phyloP scores from a whole-genome alignment of 2,329 filamentous ascomycete genomes.

The Trichoderma citrinoviride region DNA sequence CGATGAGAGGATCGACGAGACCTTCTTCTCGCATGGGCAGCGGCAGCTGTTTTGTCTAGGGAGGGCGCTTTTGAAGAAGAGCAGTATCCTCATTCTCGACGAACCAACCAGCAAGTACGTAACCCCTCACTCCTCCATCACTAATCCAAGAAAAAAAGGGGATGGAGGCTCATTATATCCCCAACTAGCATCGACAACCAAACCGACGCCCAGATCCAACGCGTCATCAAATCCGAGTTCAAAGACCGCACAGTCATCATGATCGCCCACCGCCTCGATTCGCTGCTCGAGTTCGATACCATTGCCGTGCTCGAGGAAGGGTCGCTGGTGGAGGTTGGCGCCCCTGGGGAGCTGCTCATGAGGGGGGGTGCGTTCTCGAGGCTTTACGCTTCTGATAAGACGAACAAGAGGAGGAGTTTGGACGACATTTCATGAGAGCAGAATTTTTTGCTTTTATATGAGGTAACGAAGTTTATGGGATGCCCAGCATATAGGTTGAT shows the following conservation, averaged over 20 bases:
- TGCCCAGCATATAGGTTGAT: too few species aligned
- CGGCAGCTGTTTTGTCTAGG: conserved; percentile 36
- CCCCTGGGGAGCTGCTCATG: conserved; percentile 28
- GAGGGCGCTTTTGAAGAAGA: conserved; percentile 32
- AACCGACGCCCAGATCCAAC: conserved; percentile 33
- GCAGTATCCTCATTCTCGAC: conserved; percentile 35
- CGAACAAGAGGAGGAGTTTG: conserved; percentile 20
- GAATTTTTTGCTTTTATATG: neutral
- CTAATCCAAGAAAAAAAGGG: neutral
- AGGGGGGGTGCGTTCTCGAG: conserved; percentile 27
- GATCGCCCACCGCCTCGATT: conserved; percentile 37
- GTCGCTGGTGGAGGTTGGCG: conserved; percentile 31
- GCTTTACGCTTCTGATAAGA: conserved; percentile 29
- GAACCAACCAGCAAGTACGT: conserved; percentile 41
- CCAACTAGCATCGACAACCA: conserved; percentile 31
- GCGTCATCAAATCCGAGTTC: conserved; percentile 34
- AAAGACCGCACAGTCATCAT: conserved; percentile 34
- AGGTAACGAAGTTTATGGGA: neutral
- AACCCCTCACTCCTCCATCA: neutral
- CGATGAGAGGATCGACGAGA: conserved; percentile 34
- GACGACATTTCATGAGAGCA: neutral
- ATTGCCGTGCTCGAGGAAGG: conserved; percentile 35
- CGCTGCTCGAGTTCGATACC: conserved; percentile 36
- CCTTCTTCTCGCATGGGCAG: conserved; percentile 39
- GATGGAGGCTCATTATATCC: neutral